Evolutionary conservation across 306 rosid species (phyloP), one percentile per base, ranked within the genome.

Genomic region (Trifolium fragiferum): DNA sequence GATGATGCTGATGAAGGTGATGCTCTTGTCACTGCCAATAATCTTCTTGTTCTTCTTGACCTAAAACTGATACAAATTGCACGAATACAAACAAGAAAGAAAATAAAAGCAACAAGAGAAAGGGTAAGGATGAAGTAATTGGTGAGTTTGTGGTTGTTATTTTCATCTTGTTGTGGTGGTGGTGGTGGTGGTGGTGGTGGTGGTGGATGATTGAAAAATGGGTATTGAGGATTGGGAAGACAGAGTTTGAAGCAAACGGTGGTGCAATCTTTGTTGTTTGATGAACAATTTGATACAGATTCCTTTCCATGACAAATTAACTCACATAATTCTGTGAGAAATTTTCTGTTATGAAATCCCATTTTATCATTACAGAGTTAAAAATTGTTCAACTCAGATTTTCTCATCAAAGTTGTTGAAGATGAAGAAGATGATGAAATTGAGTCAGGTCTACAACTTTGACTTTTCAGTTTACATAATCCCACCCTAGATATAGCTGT

Each of bases 51-150:
- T 44, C 81, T 61, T 44, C 71, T 75, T 21, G 76, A 55, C 40
- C 72, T 41, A 62, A 80, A 78, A 67, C 51, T 81, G 21, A 62
- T 15, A 32, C 82, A 90, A 37, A 89, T 10, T 19, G 65, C 79
- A 19, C 72, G 83, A 35, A 74, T 83, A 68, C 78, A 79, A 60
- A 78, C 69, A 51, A 67, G 9, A 19, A 88, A 69, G 60, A 88
- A 83, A 75, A 79, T 70, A 43, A 59, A 43, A 9, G 80, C 72
- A 10, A 87, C 21, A 40, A 88, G 0, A 10, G 86, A 6, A 10
- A 84, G 49, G 0, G 73, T 10, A 0, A 81, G 27, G 68, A 74
- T 54, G 66, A 75, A 9, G n/a, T 58, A 66, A 43, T 27, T 47
- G 53, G 72, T 14, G 7, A 33, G 27, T 53, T 18, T 3, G 2